A percentile compares a stretch with the other conserved stretches of the same genome.
phyloP scores from a whole-genome alignment of 345 rosid species.

The Eutrema yunnanense region DNA sequence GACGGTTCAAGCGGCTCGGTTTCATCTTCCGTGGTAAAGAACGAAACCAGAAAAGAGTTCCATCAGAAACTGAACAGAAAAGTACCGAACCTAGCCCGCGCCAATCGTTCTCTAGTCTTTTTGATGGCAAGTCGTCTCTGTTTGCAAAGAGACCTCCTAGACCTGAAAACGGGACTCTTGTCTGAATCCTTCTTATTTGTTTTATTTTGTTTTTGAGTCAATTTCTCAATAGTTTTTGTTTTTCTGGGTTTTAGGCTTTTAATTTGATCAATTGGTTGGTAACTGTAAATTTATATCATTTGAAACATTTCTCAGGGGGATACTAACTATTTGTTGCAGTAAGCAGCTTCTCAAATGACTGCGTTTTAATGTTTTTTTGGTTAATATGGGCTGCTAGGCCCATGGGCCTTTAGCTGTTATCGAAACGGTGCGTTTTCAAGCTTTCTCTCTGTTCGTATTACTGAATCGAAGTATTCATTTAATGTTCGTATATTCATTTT shows the following conservation, averaged over 20 bases:
- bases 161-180: slow-evolving; percentile 56
- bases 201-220: neutral
- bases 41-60: slow-evolving; percentile 38
- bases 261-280: slow-evolving; percentile 24
- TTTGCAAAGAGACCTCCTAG: slow-evolving; percentile 72
- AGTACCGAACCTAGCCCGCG: slow-evolving; percentile 39
- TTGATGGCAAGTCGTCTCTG: slow-evolving; percentile 78
- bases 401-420: neutral
- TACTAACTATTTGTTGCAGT: neutral
- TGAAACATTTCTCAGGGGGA: slow-evolving; percentile 1
- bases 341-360: neutral
- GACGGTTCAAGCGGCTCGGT: slow-evolving; percentile 58
- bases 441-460: neutral
- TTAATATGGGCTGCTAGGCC: neutral
- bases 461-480: neutral
- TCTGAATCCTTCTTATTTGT: slow-evolving; percentile 21
- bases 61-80: slow-evolving; percentile 37
- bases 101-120: slow-evolving; percentile 70
- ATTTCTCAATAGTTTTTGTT: neutral
- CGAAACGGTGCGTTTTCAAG: neutral
- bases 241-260: neutral
- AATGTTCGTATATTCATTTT: neutral
- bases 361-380: neutral
- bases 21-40: slow-evolving; percentile 68
- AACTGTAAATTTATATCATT: slow-evolving; percentile 34